These are phyloP conservation scores for Ascosphaera apis DNA, from an alignment of 2,329 filamentous ascomycete species.

Conservation along the genomic window DNA sequence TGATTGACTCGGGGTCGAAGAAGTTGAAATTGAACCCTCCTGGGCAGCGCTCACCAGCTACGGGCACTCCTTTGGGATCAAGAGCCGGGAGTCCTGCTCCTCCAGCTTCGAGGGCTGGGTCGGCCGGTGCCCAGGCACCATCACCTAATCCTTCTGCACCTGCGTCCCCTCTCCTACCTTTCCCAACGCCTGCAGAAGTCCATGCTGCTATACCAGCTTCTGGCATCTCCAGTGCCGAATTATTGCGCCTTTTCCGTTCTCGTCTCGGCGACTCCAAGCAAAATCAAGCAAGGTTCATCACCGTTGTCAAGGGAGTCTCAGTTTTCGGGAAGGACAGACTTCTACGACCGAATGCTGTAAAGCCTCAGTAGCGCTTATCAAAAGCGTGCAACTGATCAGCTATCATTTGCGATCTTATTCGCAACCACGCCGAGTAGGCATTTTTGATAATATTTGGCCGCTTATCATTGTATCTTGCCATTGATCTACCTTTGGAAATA, in stretches of 20 bases:
- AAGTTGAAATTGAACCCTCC: slow-evolving; percentile 27
- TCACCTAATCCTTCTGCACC: not conserved
- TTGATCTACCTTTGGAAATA: too few species aligned
- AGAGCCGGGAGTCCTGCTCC: slow-evolving; percentile 23
- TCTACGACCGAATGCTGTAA: slow-evolving; percentile 11
- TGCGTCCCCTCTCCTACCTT: slow-evolving; percentile 5
- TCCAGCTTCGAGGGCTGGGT: slow-evolving; percentile 5
- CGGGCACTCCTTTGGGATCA: slow-evolving; percentile 24
- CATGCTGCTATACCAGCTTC: slow-evolving; percentile 22
- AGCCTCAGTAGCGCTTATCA: not conserved
- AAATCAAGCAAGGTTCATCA: slow-evolving; percentile 20
- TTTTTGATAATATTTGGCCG: too few species aligned
- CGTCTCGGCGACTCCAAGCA: slow-evolving; percentile 20
- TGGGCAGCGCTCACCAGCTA: slow-evolving; percentile 3
- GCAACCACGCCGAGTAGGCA: too few species aligned
- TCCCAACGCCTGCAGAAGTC: slow-evolving; percentile 24
- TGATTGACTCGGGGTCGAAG: slow-evolving; percentile 22
- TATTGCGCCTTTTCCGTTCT: slow-evolving; percentile 21
- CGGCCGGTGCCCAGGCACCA: slow-evolving; percentile 2
- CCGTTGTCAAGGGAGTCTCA: slow-evolving; percentile 21
- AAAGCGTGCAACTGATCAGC: too few species aligned
- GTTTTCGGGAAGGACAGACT: slow-evolving; percentile 21
- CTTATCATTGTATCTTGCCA: too few species aligned
- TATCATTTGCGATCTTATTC: too few species aligned
- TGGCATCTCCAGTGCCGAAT: slow-evolving; percentile 22